These are phyloP conservation scores for Edaphochlamys debaryana DNA, from an alignment of 139 green algal species.

Conservation along the genomic window DNA sequence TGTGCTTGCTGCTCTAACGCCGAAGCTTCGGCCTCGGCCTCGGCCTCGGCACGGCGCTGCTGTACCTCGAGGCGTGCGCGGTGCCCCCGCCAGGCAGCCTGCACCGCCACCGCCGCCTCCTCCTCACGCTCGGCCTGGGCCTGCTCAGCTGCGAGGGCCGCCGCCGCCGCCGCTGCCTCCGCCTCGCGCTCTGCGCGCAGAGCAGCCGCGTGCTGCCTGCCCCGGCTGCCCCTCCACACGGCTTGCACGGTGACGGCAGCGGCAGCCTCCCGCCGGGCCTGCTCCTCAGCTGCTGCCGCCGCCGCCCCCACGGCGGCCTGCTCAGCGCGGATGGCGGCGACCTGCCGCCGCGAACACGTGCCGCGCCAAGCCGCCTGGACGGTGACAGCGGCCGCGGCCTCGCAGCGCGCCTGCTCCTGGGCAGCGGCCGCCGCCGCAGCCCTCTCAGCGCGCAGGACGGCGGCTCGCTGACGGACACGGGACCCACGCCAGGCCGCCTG, in stretches of 20 bases:
- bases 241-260: background rate
- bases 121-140: background rate
- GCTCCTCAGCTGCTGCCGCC: background rate
- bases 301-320: too few relatives aligned
- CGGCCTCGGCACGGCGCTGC: background rate
- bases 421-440: background rate
- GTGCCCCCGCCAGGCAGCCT: background rate
- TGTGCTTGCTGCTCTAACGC: background rate
- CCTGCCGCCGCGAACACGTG: too few relatives aligned
- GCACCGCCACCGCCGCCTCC: background rate
- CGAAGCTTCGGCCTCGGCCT: background rate
- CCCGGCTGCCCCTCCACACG: background rate
- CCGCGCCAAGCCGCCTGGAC: background rate
- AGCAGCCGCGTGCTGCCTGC: too few relatives aligned
- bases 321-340: too few relatives aligned
- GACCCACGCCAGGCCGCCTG: background rate
- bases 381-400: background rate
- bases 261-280: background rate
- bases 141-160: background rate
- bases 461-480: background rate
- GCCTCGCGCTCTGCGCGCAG: background rate
- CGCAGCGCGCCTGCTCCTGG: too few relatives aligned
- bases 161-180: background rate
- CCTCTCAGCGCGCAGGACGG: background rate
- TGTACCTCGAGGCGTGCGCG: background rate